These are phyloP conservation scores for Sarocladium brachiariae DNA, from an alignment of 2,329 filamentous ascomycete species.

Conservation along the genomic window DNA sequence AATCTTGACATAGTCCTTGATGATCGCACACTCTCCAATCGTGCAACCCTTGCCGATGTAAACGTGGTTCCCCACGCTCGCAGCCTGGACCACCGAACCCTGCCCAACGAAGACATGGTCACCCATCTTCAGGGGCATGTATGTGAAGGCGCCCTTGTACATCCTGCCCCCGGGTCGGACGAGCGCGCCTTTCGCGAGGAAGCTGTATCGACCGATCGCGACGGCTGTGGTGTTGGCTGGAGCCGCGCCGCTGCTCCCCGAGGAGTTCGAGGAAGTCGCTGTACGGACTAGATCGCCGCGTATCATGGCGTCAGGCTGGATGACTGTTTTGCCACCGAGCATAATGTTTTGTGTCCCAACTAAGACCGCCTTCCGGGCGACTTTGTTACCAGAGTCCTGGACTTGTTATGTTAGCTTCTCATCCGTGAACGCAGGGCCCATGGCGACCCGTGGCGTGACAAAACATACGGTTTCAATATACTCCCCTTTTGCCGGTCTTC, in stretches of 20 bases:
- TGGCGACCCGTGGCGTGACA: no score
- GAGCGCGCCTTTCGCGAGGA: slow-evolving; percentile 71
- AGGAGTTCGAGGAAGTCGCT: slow-evolving; percentile 36
- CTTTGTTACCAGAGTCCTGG: slow-evolving; percentile 97
- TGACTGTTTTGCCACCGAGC: slow-evolving; percentile 90
- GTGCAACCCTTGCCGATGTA: slow-evolving; percentile 72
- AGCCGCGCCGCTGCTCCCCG: slow-evolving; percentile 27
- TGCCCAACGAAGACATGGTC: slow-evolving; percentile 84
- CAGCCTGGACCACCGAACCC: slow-evolving; percentile 71
- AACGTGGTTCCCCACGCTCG: slow-evolving; percentile 77
- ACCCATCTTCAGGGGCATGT: slow-evolving; percentile 86
- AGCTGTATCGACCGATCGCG: slow-evolving; percentile 84
- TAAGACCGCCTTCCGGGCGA: slow-evolving; percentile 83
- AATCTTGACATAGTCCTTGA: slow-evolving; percentile 89
- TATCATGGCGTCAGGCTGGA: slow-evolving; percentile 91
- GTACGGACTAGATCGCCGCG: slow-evolving; percentile 76
- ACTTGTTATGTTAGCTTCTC: slow-evolving; percentile 1
- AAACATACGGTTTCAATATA: slow-evolving; percentile 94
- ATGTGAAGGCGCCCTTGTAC: slow-evolving; percentile 70
- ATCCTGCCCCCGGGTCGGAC: slow-evolving; percentile 78
- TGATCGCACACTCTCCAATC: slow-evolving; percentile 78
- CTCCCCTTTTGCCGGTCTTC: slow-evolving; percentile 75
- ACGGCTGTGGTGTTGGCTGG: slow-evolving; percentile 60
- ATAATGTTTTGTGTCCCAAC: slow-evolving; percentile 97
- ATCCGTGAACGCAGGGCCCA: no score